Conservation (phyloP, 257 asterid genomes). For the Solanum bulbocastanum region DNA sequence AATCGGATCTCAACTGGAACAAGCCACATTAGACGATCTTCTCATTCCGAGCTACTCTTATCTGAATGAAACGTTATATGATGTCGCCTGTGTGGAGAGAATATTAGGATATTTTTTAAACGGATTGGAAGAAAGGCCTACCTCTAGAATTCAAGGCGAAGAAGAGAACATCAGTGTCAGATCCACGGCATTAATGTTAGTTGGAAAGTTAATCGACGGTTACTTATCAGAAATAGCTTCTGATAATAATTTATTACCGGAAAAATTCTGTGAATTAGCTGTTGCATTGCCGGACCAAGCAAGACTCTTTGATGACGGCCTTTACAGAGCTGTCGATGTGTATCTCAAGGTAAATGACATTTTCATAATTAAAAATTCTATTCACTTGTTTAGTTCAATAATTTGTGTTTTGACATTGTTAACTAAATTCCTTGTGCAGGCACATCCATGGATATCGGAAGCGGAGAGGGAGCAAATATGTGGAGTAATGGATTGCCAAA, state of each 20-base stretch:
- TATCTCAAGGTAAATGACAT: slow-evolving; percentile 64
- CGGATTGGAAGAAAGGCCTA: slow-evolving; percentile 40
- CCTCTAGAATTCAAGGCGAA: slow-evolving; percentile 22
- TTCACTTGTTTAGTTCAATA: not conserved
- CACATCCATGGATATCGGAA: slow-evolving; percentile 83
- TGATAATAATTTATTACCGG: slow-evolving; percentile 77
- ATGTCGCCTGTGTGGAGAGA: slow-evolving; percentile 86
- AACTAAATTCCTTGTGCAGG: slow-evolving; percentile 19
- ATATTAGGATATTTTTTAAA: slow-evolving; percentile 50
- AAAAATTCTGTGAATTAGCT: slow-evolving; percentile 65
- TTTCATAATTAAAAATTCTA: not conserved
- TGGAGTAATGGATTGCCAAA: slow-evolving; percentile 79
- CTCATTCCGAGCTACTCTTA: slow-evolving; percentile 92
- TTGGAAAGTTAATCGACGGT: slow-evolving; percentile 91
- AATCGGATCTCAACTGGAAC: slow-evolving; percentile 76
- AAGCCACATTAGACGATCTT: slow-evolving; percentile 80
- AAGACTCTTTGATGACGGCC: slow-evolving; percentile 85
- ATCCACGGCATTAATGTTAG: slow-evolving; percentile 61
- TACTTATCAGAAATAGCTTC: slow-evolving; percentile 94
- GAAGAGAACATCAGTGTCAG: slow-evolving; percentile 25
- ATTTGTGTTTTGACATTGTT: not conserved
- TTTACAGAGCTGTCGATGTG: slow-evolving; percentile 95
- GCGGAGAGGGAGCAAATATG: slow-evolving; percentile 73
- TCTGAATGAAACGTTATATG: slow-evolving; percentile 82
- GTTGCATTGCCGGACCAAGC: slow-evolving; percentile 74